phyloP scores from a whole-genome alignment of 2,329 filamentous ascomycete genomes.

The Penicillium verrucosum region DNA sequence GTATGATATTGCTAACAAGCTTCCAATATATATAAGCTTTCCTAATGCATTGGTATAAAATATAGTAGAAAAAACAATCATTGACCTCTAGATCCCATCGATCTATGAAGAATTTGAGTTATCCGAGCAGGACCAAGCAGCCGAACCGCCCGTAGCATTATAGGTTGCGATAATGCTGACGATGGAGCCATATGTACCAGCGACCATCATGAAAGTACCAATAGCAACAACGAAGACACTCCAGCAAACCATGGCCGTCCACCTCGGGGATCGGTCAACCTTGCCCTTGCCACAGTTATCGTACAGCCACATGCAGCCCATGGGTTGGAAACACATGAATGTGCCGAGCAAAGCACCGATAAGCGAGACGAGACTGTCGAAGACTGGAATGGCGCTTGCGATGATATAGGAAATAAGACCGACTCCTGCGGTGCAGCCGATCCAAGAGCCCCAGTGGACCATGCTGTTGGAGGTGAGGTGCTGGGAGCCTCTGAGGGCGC shows the following conservation, averaged over 20 bases:
- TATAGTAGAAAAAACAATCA: neutral
- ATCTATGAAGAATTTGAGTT: conserved; percentile 32
- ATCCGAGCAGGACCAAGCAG: conserved; percentile 45
- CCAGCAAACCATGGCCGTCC: conserved; percentile 19
- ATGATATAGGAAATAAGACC: conserved; percentile 21
- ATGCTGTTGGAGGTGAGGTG: conserved; percentile 19
- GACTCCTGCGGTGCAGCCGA: conserved; percentile 15
- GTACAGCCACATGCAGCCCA: conserved; percentile 44
- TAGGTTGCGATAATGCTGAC: conserved; percentile 42
- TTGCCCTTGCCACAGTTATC: conserved; percentile 36
- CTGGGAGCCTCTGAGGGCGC: conserved; percentile 14
- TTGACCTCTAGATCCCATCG: neutral
- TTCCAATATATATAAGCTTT: neutral
- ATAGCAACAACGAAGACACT: conserved; percentile 35
- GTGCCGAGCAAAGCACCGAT: conserved; percentile 23
- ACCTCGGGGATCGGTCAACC: conserved; percentile 12
- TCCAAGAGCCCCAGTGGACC: conserved; percentile 19
- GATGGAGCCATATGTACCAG: conserved; percentile 46
- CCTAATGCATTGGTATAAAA: neutral
- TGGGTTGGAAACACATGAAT: conserved; percentile 26
- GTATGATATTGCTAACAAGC: neutral
- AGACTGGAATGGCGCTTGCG: conserved; percentile 23
- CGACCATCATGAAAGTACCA: conserved; percentile 45
- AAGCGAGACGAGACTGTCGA: conserved; percentile 20
- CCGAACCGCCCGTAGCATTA: conserved; percentile 33